Conservation (phyloP, 108 stramenopile species). For the Nitzschia palea region DNA sequence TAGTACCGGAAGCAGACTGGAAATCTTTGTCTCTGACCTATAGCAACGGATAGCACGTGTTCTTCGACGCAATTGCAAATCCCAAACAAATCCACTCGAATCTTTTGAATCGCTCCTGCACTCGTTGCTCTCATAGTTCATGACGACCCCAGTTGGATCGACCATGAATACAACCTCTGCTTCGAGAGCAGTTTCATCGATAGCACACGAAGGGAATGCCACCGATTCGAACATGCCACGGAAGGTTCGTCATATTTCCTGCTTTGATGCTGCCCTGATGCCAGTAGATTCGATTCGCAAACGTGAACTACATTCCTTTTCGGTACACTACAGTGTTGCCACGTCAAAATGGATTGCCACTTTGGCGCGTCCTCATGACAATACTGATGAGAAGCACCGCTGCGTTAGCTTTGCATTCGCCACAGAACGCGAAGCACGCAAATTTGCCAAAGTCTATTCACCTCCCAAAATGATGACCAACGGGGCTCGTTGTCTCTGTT, state of each 20-base stretch:
- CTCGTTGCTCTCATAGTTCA: no score
- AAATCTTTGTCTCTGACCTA: no score
- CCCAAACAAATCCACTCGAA: no score
- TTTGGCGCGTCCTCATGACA: slow-evolving; percentile 8
- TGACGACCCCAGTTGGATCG: no score
- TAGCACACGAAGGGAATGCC: no score
- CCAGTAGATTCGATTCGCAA: slow-evolving; percentile 16
- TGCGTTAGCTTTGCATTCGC: slow-evolving; percentile 37
- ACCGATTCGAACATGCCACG: not conserved
- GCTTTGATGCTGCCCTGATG: slow-evolving; percentile 27
- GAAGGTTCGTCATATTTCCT: not conserved
- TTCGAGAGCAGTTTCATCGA: no score
- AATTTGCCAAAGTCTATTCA: slow-evolving; percentile 45
- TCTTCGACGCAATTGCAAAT: no score
- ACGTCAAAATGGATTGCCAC: slow-evolving; percentile 41
- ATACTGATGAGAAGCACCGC: slow-evolving; percentile 5
- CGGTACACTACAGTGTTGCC: slow-evolving; percentile 37
- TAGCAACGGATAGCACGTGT: no score
- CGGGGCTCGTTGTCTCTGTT: slow-evolving; percentile 19
- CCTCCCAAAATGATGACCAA: slow-evolving; percentile 49
- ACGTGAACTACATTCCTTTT: slow-evolving; percentile 32
- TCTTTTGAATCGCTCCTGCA: no score
- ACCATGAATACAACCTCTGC: no score
- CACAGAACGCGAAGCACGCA: slow-evolving; percentile 41
- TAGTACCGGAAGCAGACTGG: no score